A percentile compares a stretch with the other conserved stretches of the same genome.
phyloP scores from a whole-genome alignment of 192 early-diverging fungal genomes.

The Coemansia umbellata region DNA sequence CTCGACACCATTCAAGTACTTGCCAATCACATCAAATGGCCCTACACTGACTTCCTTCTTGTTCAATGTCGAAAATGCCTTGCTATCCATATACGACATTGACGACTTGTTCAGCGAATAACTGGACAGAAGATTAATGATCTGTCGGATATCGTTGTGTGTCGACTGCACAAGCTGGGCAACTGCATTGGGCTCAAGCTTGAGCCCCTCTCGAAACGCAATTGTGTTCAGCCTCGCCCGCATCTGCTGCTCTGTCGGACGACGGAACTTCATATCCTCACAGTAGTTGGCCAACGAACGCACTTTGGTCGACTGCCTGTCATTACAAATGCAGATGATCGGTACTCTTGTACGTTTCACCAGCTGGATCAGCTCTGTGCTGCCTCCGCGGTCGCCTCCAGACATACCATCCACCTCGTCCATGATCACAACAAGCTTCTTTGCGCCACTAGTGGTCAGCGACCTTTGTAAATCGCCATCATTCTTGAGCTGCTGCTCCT shows the following conservation, averaged over 20 bases:
- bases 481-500: conserved; percentile 19
- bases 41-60: conserved; percentile 62
- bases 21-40: conserved; percentile 73
- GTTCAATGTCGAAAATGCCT: conserved; percentile 42
- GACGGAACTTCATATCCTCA: conserved; percentile 73
- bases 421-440: conserved; percentile 80
- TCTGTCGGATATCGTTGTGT: conserved; percentile 91
- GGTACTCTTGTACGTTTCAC: conserved; percentile 89
- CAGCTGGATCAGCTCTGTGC: conserved; percentile 77
- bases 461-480: conserved; percentile 19
- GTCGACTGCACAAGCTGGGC: conserved; percentile 76
- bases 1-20: conserved; percentile 54
- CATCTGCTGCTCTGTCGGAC: conserved; percentile 69
- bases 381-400: conserved; percentile 91
- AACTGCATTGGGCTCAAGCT: conserved; percentile 72
- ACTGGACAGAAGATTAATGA: conserved; percentile 91
- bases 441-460: conserved; percentile 20
- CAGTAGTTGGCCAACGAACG: conserved; percentile 79
- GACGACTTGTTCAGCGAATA: conserved; percentile 65
- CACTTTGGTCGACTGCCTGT: conserved; percentile 81
- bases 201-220: conserved; percentile 71
- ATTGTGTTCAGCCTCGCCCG: conserved; percentile 74
- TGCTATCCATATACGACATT: conserved; percentile 81
- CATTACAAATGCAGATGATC: conserved; percentile 99
- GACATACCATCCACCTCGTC: conserved; percentile 99